Evolutionary conservation across 768 basidiomycete species (phyloP).

Genomic region (Collybia sordida): DNA sequence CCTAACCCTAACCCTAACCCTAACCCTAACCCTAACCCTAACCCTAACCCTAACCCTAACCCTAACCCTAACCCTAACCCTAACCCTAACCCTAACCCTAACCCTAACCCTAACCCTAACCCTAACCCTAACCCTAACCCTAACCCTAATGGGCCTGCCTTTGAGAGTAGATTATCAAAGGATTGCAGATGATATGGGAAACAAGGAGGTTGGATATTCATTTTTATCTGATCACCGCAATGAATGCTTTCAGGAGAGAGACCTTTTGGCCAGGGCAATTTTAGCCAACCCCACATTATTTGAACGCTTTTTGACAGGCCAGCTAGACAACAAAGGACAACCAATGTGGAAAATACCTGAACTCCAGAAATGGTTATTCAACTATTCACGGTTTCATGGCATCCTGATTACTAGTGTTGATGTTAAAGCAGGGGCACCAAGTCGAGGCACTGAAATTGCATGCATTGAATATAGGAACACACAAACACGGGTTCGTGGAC

Average conservation of each 20-base stretch:
- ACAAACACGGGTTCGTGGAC: constrained; percentile 1
- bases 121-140: too few relatives aligned
- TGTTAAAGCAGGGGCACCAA: too few relatives aligned
- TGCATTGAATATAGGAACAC: constrained; percentile 10
- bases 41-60: too few relatives aligned
- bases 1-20: too few relatives aligned
- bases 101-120: too few relatives aligned
- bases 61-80: too few relatives aligned
- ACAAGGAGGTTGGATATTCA: constrained; percentile 14
- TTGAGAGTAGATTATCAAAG: constrained; percentile 9
- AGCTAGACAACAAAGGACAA: constrained; percentile 10
- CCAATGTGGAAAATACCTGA: constrained; percentile 12
- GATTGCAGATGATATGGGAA: constrained; percentile 17
- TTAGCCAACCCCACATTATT: neutral
- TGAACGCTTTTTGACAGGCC: neutral
- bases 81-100: too few relatives aligned
- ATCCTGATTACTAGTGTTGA: too few relatives aligned
- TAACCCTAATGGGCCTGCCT: constrained; percentile 8
- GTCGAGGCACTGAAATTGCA: neutral
- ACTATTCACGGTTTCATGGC: too few relatives aligned
- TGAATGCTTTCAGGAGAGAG: neutral
- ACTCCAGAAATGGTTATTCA: too few relatives aligned
- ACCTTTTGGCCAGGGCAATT: neutral
- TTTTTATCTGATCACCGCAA: constrained; percentile 16
- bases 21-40: too few relatives aligned